phyloP scores from a whole-genome alignment of 2,329 filamentous ascomycete genomes.

The Monilinia aucupariae region DNA sequence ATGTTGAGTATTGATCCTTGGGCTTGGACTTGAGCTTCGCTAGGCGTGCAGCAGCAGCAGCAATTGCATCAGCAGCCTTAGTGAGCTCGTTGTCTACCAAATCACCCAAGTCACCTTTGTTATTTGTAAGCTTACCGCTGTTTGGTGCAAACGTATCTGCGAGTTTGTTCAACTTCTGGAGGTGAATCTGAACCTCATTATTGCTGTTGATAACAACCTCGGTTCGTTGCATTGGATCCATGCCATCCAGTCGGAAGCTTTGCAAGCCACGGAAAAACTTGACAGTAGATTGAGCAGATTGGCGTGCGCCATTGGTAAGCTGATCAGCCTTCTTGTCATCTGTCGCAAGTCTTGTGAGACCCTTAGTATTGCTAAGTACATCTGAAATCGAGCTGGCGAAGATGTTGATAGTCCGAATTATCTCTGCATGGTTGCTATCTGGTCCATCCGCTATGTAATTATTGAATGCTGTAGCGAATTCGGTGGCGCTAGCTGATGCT shows the following conservation, averaged over 20 bases:
- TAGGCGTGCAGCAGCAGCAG: slow-evolving; percentile 81
- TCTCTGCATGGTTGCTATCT: slow-evolving; percentile 79
- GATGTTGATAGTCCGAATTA: slow-evolving; percentile 87
- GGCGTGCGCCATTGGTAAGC: slow-evolving; percentile 73
- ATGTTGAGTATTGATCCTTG: slow-evolving; percentile 90
- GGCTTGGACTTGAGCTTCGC: slow-evolving; percentile 94
- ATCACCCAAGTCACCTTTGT: slow-evolving; percentile 82
- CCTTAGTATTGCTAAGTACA: slow-evolving; percentile 94
- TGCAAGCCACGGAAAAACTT: slow-evolving; percentile 93
- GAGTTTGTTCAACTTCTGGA: slow-evolving; percentile 89
- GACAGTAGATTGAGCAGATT: slow-evolving; percentile 80
- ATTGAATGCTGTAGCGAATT: slow-evolving; percentile 97
- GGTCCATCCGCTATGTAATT: slow-evolving; percentile 97
- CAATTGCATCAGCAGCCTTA: slow-evolving; percentile 93
- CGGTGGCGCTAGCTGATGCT: slow-evolving; percentile 86
- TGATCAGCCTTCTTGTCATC: slow-evolving; percentile 93
- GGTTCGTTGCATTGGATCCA: slow-evolving; percentile 87
- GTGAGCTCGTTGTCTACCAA: slow-evolving; percentile 86
- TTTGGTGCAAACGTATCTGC: slow-evolving; percentile 89
- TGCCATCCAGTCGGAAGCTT: slow-evolving; percentile 86
- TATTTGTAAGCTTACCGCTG: slow-evolving; percentile 70
- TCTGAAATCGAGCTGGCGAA: slow-evolving; percentile 89
- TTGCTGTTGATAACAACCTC: slow-evolving; percentile 98
- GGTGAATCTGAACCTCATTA: slow-evolving; percentile 88
- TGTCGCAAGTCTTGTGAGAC: slow-evolving; percentile 83